Conservation (phyloP, 768 basidiomycete genomes). For the Cyclocybe aegerita region DNA sequence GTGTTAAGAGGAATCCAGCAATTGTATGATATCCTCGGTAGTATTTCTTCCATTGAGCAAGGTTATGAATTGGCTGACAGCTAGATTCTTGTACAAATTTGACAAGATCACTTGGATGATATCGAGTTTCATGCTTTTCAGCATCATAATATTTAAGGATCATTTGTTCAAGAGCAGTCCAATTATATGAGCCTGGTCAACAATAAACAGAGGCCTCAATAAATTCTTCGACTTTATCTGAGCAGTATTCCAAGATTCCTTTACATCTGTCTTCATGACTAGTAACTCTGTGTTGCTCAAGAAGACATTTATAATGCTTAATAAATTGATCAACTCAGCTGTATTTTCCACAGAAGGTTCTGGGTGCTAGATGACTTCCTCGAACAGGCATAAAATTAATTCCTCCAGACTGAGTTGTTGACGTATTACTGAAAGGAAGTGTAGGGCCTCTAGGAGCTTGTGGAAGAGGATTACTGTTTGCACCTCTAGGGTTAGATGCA, state of each 20-base stretch:
- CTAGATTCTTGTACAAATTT: neutral
- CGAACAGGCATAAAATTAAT: slow-evolving; percentile 1
- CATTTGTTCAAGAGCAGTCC: neutral
- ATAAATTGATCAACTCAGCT: neutral
- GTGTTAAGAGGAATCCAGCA: neutral
- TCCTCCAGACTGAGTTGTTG: neutral
- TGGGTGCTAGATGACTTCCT: neutral
- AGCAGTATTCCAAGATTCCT: too few species aligned
- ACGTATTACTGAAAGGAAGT: too few species aligned
- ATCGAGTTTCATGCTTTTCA: neutral
- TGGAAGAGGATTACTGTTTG: too few species aligned
- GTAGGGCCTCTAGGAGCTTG: too few species aligned
- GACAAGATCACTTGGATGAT: neutral
- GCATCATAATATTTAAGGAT: slow-evolving; percentile 9
- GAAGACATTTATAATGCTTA: neutral
- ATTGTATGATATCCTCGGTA: neutral
- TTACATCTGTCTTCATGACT: too few species aligned
- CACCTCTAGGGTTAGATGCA: too few species aligned
- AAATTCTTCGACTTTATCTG: too few species aligned
- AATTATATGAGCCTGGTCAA: too few species aligned
- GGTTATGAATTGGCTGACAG: neutral
- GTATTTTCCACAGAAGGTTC: slow-evolving; percentile 6
- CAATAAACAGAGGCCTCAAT: too few species aligned
- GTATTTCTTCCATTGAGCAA: slow-evolving; percentile 12
- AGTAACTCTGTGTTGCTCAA: too few species aligned